These are phyloP conservation scores for Malus hybrid DNA, from an alignment of 331 rosid genomes.

Conservation along the genomic window DNA sequence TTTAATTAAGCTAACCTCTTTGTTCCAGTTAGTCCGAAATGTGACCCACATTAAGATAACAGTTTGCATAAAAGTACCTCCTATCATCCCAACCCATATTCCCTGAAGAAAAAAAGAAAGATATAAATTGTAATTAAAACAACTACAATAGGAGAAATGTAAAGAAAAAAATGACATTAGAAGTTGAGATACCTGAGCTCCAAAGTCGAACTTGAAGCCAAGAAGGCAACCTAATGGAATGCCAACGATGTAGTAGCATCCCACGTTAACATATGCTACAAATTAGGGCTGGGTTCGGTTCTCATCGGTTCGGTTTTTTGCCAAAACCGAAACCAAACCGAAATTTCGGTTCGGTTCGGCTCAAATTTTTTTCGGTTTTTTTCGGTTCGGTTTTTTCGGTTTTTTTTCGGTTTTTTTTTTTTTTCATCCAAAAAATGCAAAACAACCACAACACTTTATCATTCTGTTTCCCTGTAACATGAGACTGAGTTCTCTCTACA, in stretches of 20 bases:
- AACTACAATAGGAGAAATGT: neutral
- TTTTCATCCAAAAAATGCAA: no score
- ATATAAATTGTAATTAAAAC: no score
- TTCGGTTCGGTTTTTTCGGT: no score
- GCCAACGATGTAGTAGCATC: conserved; percentile 56
- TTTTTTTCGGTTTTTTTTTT: no score
- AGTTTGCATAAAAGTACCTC: conserved; percentile 39
- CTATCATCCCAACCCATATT: conserved; percentile 44
- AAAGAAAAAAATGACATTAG: neutral
- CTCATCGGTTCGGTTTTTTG: no score
- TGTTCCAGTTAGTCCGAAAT: conserved; percentile 32
- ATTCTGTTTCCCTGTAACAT: no score
- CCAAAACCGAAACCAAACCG: no score
- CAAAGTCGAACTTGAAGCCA: conserved; percentile 56
- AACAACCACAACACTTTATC: no score
- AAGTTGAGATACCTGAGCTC: conserved; percentile 25
- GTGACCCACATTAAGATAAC: conserved; percentile 34
- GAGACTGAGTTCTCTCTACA: no score
- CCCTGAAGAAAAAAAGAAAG: conserved; percentile 13
- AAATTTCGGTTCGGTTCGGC: no score
- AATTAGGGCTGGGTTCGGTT: neutral
- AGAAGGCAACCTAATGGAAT: conserved; percentile 55
- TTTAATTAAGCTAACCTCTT: conserved; percentile 24
- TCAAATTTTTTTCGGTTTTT: no score
- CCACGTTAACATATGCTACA: conserved; percentile 68